These are phyloP conservation scores for peach (Prunus persica) DNA, from an alignment of 306 rosid species.

Conservation along the genomic window DNA sequence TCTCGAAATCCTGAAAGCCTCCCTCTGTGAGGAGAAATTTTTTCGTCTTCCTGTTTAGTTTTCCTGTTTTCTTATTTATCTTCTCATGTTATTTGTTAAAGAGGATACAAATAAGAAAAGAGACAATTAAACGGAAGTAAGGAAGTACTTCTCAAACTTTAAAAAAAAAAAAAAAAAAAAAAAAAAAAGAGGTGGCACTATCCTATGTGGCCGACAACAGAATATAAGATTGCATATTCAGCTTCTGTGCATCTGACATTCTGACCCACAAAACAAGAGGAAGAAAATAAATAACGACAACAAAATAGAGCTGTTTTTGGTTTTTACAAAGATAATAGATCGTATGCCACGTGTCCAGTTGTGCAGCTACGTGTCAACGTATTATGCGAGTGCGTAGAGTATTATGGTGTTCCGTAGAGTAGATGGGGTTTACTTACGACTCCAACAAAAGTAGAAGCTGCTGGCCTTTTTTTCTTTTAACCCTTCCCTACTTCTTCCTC, in stretches of 20 bases:
- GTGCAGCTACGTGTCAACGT: not conserved
- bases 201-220: constrained; percentile 34
- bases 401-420: not conserved
- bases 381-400: not conserved
- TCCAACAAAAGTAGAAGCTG: not conserved
- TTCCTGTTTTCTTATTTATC: no score
- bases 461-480: not conserved
- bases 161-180: no score
- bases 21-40: no score
- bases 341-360: not conserved
- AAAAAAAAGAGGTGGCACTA: not conserved
- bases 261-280: not conserved
- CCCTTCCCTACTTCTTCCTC: not conserved
- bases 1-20: no score
- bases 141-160: no score
- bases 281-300: not conserved
- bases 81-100: no score
- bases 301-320: not conserved
- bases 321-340: not conserved
- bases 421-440: no score
- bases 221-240: constrained; percentile 14
- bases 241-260: constrained; percentile 26
- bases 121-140: no score
- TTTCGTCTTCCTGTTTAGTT: no score
- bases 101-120: no score